Conservation (phyloP, 768 basidiomycete species). For the Galerina marginata region DNA sequence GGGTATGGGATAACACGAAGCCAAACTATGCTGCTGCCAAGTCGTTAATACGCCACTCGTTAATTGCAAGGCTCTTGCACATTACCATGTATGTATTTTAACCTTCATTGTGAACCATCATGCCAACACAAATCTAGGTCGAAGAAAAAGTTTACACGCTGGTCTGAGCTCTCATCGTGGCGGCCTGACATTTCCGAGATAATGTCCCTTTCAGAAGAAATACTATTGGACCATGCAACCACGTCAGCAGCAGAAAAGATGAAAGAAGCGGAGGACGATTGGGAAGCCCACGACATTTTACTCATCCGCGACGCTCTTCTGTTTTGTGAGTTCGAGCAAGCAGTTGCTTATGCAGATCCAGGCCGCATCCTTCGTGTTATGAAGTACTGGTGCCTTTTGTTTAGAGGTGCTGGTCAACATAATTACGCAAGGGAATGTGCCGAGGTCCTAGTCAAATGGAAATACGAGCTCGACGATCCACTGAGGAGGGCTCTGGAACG, state of each 20-base stretch:
- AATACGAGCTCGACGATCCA: not conserved
- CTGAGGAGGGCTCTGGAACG: not conserved
- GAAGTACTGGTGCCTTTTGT: not conserved
- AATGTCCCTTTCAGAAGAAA: not conserved
- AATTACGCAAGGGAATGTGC: not conserved
- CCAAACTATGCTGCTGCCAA: constrained; percentile 32
- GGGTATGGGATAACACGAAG: constrained; percentile 27
- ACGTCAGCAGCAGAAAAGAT: constrained; percentile 3
- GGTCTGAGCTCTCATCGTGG: not conserved
- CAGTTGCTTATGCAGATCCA: not conserved
- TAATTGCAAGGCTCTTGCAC: constrained; percentile 28
- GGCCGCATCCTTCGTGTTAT: not conserved
- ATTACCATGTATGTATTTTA: not conserved
- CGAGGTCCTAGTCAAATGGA: not conserved
- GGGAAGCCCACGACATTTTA: not conserved
- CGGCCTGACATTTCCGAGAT: not conserved
- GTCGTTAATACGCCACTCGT: constrained; percentile 28
- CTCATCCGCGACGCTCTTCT: not conserved
- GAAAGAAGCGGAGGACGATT: not conserved
- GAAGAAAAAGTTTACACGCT: not conserved
- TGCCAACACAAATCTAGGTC: not conserved
- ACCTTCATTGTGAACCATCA: no score
- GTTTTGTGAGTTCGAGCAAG: not conserved
- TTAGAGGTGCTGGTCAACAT: not conserved
- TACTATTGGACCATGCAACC: not conserved